These are phyloP conservation scores for Fraxinus americana DNA, from an alignment of 257 asterid species.

Conservation along the genomic window DNA sequence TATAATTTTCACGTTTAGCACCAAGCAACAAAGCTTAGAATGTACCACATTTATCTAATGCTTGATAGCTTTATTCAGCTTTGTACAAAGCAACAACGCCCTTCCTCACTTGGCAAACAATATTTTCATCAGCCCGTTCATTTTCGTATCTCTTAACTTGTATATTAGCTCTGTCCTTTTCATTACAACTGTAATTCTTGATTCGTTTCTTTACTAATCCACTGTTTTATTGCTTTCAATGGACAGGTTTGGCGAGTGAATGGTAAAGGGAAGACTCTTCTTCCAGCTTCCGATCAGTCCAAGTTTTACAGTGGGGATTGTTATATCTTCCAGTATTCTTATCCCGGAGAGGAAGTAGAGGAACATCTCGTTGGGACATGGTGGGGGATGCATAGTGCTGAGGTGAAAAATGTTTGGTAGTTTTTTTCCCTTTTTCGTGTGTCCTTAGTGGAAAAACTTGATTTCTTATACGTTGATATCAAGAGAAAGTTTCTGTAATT, in stretches of 20 bases:
- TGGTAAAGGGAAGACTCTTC: constrained; percentile 47
- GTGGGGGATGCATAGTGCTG: constrained; percentile 71
- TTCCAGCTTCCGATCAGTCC: constrained; percentile 49
- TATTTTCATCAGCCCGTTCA: neutral
- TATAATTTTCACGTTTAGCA: neutral
- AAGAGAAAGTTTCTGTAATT: neutral
- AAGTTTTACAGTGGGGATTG: constrained; percentile 84
- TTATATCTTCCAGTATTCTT: constrained; percentile 70
- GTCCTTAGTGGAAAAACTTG: neutral
- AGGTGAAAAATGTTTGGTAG: constrained; percentile 43
- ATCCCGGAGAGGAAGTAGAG: constrained; percentile 59
- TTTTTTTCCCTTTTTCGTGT: constrained; percentile 6
- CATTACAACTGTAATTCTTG: constrained; percentile 7
- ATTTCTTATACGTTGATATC: neutral
- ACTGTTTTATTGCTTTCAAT: constrained; percentile 21
- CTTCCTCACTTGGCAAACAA: neutral
- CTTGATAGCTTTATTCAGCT: neutral
- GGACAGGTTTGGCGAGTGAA: constrained; percentile 76
- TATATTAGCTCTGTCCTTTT: neutral
- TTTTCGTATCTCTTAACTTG: constrained; percentile 9
- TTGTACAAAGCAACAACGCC: neutral
- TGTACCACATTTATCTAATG: neutral
- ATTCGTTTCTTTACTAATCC: constrained; percentile 21
- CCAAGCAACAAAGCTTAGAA: neutral
- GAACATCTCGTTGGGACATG: constrained; percentile 75